Percentiles rank a stretch among this genome's conserved stretches.
phyloP scores from a whole-genome alignment of 2,329 filamentous ascomycete genomes.

The Fonsecaea pedrosoi region DNA sequence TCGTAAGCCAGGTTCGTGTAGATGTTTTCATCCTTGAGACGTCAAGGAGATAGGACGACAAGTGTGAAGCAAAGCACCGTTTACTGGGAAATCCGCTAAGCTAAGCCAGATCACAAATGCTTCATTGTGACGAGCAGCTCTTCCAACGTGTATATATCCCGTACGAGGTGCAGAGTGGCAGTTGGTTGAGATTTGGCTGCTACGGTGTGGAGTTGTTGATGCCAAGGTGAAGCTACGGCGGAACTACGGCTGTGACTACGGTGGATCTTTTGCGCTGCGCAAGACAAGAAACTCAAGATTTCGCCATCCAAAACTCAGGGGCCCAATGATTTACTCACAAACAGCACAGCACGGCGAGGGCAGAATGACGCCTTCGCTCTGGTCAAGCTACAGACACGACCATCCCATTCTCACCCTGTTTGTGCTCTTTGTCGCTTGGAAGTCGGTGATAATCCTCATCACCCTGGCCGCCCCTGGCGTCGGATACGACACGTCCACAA shows the following conservation, averaged over 20 bases:
- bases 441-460: conserved; percentile 59
- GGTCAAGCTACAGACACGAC: conserved; percentile 7
- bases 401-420: conserved; percentile 25
- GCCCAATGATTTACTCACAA: too few species aligned
- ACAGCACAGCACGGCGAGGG: neutral
- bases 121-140: conserved; percentile 4
- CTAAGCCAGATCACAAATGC: conserved; percentile 23
- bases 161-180: neutral
- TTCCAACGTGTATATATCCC: neutral
- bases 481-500: conserved; percentile 69
- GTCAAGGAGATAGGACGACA: neutral
- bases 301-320: too few species aligned
- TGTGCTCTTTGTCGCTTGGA: conserved; percentile 61
- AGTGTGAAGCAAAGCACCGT: neutral
- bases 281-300: neutral
- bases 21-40: neutral
- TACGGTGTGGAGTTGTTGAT: neutral
- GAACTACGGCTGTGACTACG: neutral
- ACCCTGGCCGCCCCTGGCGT: conserved; percentile 60
- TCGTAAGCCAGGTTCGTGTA: conserved; percentile 53
- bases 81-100: conserved; percentile 44
- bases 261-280: neutral
- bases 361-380: conserved; percentile 9
- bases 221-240: too few species aligned
- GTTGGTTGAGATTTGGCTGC: neutral